Evolutionary conservation across 192 early-diverging fungal genomes (phyloP), one percentile per base, ranked within the genome.

Genomic region (Helicostylum pulchrum): DNA sequence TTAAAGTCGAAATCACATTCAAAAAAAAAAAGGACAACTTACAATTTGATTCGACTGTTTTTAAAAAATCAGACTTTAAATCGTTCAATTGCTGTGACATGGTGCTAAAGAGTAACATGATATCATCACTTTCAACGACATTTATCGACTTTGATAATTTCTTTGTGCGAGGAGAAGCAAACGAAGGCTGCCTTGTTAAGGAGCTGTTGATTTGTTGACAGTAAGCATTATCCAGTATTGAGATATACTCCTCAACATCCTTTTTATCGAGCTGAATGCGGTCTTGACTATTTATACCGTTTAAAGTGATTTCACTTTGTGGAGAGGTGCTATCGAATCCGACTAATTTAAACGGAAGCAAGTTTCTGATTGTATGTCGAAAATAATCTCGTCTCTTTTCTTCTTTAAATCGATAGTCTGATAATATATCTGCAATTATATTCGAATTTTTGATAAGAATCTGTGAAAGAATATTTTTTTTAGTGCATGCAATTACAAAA

Each of bases 231-330:
- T 31, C 23, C 14, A 68, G 51, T 7, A 61, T 50, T 26, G 66
- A 53, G 30, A 68, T 53, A 34, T 53, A 68, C 4, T 61, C 66
- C 31, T 61, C 44, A 11, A 80, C 69, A 55, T 83, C 79, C 9
- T 79, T 70, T 34, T 68, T 64, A 1, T 73, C 70, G 36, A 83
- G 67, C 3, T 62, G 17, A 12, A 57, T 46, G 8, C 77, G 71
- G 19, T 75, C 53, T 9, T 66, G 65, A 9, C 64, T 61, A 10
- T 66, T 56, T 3, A 70, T 66, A 53, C 67, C 71, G 14, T 61
- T 57, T 8, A 76, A 70, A 30, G 76, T 76, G 45, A 84, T 74
- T 53, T 84, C 82, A 26, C 79, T 78, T 19, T 74, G 75, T 5
- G 82, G 72, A 46, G 82, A 73, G 5, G 54, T 55, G 21, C 79